Conservation (phyloP, 441 rosid species). For the Breynia disticha region DNA sequence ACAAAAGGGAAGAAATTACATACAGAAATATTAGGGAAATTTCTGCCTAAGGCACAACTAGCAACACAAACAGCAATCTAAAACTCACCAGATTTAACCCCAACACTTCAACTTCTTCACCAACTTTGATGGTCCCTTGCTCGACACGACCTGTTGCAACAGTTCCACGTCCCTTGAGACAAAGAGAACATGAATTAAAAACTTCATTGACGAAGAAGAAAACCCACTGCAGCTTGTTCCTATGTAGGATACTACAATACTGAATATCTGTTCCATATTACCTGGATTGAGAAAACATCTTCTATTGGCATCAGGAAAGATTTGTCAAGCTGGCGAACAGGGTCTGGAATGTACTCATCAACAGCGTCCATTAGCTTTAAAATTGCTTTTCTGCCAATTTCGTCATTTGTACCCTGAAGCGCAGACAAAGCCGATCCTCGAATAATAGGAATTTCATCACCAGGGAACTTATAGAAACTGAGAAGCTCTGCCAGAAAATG, state of each 20-base stretch:
- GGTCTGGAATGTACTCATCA: constrained; percentile 94
- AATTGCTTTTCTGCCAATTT: constrained; percentile 82
- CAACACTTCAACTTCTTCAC: constrained; percentile 97
- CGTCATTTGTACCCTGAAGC: constrained; percentile 85
- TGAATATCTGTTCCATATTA: constrained; percentile 13
- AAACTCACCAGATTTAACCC: constrained; percentile 63
- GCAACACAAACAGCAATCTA: neutral
- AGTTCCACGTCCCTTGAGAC: constrained; percentile 92
- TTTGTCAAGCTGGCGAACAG: constrained; percentile 92
- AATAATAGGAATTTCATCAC: constrained; percentile 93
- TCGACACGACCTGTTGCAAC: constrained; percentile 99
- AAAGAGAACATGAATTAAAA: neutral
- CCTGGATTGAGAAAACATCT: constrained; percentile 99
- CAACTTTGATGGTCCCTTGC: constrained; percentile 91
- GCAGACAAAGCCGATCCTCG: constrained; percentile 93
- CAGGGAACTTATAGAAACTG: constrained; percentile 97
- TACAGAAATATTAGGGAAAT: neutral
- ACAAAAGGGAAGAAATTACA: constrained; percentile 13
- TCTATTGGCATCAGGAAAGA: constrained; percentile 97
- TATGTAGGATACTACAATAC: neutral
- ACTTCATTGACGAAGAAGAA: too few species aligned
- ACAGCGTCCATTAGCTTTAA: constrained; percentile 95
- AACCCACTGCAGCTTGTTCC: too few species aligned
- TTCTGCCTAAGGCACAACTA: too few species aligned
- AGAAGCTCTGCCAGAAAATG: constrained; percentile 65